phyloP scores from a whole-genome alignment of 306 rosid species.

The Prinsepia uniflora region DNA sequence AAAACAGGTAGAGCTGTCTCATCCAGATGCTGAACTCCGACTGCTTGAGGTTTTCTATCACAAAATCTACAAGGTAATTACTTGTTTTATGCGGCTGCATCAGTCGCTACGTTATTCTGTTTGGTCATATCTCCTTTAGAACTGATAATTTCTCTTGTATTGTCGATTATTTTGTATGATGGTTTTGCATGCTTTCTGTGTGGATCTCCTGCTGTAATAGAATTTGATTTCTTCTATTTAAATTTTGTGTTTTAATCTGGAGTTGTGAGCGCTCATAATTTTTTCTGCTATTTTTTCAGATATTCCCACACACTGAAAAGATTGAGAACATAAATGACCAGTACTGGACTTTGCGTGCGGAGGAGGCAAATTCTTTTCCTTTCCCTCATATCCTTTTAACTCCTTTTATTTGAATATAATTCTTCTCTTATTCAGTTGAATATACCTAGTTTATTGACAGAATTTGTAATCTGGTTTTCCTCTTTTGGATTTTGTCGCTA shows the following conservation, averaged over 20 bases:
- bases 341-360: constrained; percentile 78
- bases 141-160: background rate
- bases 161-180: background rate
- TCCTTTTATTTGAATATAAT: background rate
- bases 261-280: background rate
- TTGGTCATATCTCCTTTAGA: background rate
- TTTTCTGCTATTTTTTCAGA: constrained; percentile 35
- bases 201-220: background rate
- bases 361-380: constrained; percentile 48
- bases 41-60: constrained; percentile 91
- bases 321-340: constrained; percentile 81
- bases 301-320: constrained; percentile 56
- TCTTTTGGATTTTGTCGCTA: background rate
- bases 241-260: background rate
- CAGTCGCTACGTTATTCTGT: background rate
- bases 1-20: constrained; percentile 85
- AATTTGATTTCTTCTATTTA: background rate
- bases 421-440: constrained; percentile 1
- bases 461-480: background rate
- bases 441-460: background rate
- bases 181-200: background rate
- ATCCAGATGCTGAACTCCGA: constrained; percentile 78
- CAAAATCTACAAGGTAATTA: constrained; percentile 81
- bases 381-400: background rate
- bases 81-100: background rate